Evolutionary conservation across 176 grass and related monocot species (phyloP), one percentile per base, ranked within the genome.

Genomic region (Dactylis glomerata): DNA sequence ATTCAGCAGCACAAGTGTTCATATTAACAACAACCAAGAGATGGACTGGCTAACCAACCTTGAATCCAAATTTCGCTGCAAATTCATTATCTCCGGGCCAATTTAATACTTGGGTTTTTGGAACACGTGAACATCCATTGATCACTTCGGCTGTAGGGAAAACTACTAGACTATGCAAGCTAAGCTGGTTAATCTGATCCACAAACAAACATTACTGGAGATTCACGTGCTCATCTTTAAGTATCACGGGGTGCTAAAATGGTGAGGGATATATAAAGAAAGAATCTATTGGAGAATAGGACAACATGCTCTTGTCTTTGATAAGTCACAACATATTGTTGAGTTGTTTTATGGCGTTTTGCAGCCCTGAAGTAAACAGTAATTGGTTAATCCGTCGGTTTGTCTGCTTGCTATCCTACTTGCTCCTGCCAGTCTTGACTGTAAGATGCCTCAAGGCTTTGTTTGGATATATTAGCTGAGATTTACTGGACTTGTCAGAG

Each of bases 211-310:
- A 33, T 64, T 22, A 14, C 73, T 86, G 78, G 72, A 78, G 57
- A 31, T 83, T 86, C 88, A 86, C 79, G 19, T 31, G 84, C 8
- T 31, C 56, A 83, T 66, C 79, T 73, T 67, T 24, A 44, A 37
- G 73, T 62, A 73, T 86, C 73, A 82, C 80, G 80, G 74, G 84
- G 33, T 31, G 80, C 27, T 46, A n/a, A 81, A 8, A 45, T 45
- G 63, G 15, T 27, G 38, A 46, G 22, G 40, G 76, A 5, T 78
- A 50, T 44, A 44, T 45, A 57, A 78, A 46, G 10, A 47, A 58
- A 81, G 75, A 90, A 79, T 24, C 38, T 66, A 20, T 42, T 34
- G 54, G 15, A 12, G 27, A 64, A 41, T 26, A 90, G n/a, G 52
- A 82, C 73, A 74, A 67, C 45, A 23, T 17, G 6, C 38, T 57